A percentile compares a stretch with the other conserved stretches of the same genome.
phyloP scores from a whole-genome alignment of 768 basidiomycete species.

The Leccinum ochraceum region DNA sequence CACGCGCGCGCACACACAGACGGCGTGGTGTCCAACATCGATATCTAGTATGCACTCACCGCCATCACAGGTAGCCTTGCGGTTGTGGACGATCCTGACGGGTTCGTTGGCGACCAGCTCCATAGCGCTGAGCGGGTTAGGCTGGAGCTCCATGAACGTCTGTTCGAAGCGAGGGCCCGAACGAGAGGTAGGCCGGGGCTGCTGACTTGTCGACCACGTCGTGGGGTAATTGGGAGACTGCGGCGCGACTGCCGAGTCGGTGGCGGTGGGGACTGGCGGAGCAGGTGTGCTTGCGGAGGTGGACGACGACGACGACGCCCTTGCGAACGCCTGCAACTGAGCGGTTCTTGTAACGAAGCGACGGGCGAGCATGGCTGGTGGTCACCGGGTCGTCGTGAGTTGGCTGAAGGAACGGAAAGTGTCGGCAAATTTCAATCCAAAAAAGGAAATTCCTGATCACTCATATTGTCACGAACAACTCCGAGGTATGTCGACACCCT shows the following conservation, averaged over 20 bases:
- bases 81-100: constrained; percentile 73
- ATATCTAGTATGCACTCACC: constrained; percentile 56
- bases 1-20: background rate
- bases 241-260: constrained; percentile 38
- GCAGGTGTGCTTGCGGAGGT: constrained; percentile 15
- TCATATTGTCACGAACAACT: too few species aligned
- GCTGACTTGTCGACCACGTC: constrained; percentile 88
- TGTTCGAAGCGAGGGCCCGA: constrained; percentile 91
- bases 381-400: background rate
- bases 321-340: constrained; percentile 17
- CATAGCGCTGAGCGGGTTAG: constrained; percentile 89
- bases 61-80: constrained; percentile 93
- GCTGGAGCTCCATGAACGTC: constrained; percentile 83
- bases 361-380: constrained; percentile 30
- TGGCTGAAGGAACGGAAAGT: background rate
- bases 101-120: constrained; percentile 86
- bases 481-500: too few species aligned
- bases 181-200: constrained; percentile 56
- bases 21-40: background rate
- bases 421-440: constrained; percentile 4
- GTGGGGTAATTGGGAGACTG: constrained; percentile 84
- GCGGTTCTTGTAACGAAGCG: constrained; percentile 23
- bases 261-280: constrained; percentile 14
- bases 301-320: constrained; percentile 31
- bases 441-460: constrained; percentile 15